Percentiles rank a stretch among this genome's conserved stretches.
Conservation (phyloP, 2,329 filamentous ascomycete genomes). For the Myriosclerotinia scirpicola region DNA sequence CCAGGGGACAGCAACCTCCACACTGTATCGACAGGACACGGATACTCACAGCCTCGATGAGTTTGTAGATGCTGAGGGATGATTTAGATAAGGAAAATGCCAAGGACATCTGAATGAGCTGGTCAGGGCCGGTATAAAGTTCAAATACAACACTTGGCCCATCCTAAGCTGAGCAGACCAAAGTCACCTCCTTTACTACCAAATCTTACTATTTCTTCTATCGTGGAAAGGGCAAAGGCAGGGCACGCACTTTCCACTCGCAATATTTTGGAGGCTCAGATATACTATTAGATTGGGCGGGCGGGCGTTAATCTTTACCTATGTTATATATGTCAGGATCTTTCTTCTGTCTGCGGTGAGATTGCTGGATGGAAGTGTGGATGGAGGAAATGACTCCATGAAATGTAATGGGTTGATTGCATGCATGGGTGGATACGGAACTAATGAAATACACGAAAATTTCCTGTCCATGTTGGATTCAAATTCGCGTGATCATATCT, state of each 20-base stretch:
- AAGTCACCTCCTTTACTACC: background rate
- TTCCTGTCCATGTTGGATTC: background rate
- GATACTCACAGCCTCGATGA: constrained; percentile 39
- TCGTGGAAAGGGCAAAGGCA: background rate
- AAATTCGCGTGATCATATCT: background rate
- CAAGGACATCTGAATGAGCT: background rate
- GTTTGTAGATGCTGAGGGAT: constrained; percentile 41
- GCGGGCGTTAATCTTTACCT: constrained; percentile 19
- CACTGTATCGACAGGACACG: constrained; percentile 37
- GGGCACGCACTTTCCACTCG: background rate
- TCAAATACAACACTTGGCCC: background rate
- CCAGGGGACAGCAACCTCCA: constrained; percentile 1
- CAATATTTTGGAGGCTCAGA: constrained; percentile 2
- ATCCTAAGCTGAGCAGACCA: background rate
- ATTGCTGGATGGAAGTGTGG: background rate
- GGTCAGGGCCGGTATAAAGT: background rate
- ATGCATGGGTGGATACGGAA: background rate
- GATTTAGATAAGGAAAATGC: constrained; percentile 13
- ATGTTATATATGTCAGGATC: constrained; percentile 13
- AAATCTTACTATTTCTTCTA: background rate
- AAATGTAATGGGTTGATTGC: background rate
- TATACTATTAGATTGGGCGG: constrained; percentile 20
- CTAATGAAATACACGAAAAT: constrained; percentile 14
- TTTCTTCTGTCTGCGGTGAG: constrained; percentile 8
- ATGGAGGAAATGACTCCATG: background rate